Base-by-base conservation (phyloP, 108 stramenopile species). In the Conticribra guillardii region DNA sequence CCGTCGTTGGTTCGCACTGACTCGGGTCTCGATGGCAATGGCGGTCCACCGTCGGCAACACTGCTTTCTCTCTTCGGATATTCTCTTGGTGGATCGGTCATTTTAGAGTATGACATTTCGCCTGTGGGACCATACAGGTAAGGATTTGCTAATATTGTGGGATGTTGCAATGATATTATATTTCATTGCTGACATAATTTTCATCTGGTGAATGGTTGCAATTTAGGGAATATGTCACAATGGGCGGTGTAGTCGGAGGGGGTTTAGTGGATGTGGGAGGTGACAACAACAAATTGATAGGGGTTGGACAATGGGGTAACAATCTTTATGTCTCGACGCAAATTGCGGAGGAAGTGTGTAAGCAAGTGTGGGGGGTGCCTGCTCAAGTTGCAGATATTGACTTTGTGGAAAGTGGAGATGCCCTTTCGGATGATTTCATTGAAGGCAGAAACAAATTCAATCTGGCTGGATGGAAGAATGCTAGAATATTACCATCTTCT, bases 71-170 rank as follows among this genome's bases (percentile, higher is more conserved):
- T 85, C 3, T 85, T 85, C 53, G 85, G 85, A 8, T 83, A 79
- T 27, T 67, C 85, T 22, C 49, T 85, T 21, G 85, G 85, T 14
- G 85, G 85, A 17, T 62, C 74, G 3, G 82, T 85, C 9, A 56
- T 68, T 14, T 54, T 85, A 41, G 85, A 85, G 65, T 85, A 85
- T 59, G 85, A 85, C 29, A 46, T 57, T 0, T 85, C 85, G 7
- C 85, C 85, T n/a, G 82, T 85, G 50, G 85, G 85, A 15, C 82
- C 85, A 2, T 85, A 85, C 54, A 45, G 74, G n/a, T n/a, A n/a
- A n/a, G n/a, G n/a, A n/a, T n/a, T n/a, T n/a, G n/a, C n/a, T n/a
- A n/a, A n/a, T n/a, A n/a, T n/a, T n/a, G n/a, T n/a, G n/a, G n/a
- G n/a, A n/a, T n/a, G n/a, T n/a, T n/a, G n/a, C n/a, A n/a, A n/a